Conservation (phyloP, 805 yeast genomes). For the Pichia paraexigua region DNA sequence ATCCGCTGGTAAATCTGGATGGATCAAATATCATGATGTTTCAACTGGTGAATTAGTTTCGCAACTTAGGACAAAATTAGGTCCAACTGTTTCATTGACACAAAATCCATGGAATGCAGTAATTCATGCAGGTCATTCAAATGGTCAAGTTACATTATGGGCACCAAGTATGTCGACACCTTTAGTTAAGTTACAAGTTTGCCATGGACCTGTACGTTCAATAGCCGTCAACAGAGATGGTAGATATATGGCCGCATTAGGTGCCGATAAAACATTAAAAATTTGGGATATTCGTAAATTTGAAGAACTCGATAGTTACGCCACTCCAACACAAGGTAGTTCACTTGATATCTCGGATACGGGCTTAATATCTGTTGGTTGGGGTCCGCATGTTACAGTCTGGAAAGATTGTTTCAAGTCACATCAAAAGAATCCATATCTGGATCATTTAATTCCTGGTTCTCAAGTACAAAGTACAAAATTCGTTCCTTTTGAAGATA, state of each 20-base stretch:
- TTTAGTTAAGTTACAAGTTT: slow-evolving; percentile 68
- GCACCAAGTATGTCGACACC: slow-evolving; percentile 84
- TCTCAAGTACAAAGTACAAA: slow-evolving; percentile 57
- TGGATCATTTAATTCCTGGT: slow-evolving; percentile 83
- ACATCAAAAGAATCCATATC: slow-evolving; percentile 78
- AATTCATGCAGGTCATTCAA: slow-evolving; percentile 85
- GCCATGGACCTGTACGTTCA: slow-evolving; percentile 82
- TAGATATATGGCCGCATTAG: slow-evolving; percentile 86
- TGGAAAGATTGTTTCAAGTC: slow-evolving; percentile 79
- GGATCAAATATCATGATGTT: slow-evolving; percentile 86
- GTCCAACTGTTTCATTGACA: slow-evolving; percentile 81
- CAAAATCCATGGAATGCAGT: slow-evolving; percentile 96
- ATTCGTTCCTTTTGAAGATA: slow-evolving; percentile 93
- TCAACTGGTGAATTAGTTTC: slow-evolving; percentile 83
- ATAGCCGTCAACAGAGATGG: slow-evolving; percentile 88
- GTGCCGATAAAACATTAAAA: slow-evolving; percentile 76
- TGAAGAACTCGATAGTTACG: slow-evolving; percentile 63
- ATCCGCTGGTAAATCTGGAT: slow-evolving; percentile 86
- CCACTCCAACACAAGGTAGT: slow-evolving; percentile 77
- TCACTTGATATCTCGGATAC: slow-evolving; percentile 77
- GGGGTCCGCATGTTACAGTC: slow-evolving; percentile 92
- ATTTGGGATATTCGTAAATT: slow-evolving; percentile 91
- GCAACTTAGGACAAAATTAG: slow-evolving; percentile 79
- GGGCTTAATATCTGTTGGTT: slow-evolving; percentile 80
- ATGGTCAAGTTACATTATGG: slow-evolving; percentile 92